phyloP scores from a whole-genome alignment of 305 asterid species.

The Rubia occidens region DNA sequence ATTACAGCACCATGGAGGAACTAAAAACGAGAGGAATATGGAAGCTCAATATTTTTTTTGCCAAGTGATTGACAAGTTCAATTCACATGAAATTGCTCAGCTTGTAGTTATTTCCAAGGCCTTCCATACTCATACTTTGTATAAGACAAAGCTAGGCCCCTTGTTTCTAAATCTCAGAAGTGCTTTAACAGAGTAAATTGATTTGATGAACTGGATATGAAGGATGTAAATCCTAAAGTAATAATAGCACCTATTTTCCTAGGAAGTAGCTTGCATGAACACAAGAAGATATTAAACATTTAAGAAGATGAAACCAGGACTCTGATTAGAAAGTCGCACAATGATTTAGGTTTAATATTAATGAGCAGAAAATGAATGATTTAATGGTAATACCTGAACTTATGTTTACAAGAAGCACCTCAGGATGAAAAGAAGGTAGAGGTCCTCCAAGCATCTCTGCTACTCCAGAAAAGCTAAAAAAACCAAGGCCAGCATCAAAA shows the following conservation, averaged over 20 bases:
- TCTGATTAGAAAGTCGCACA: neutral
- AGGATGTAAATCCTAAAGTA: neutral
- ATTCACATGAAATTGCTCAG: neutral
- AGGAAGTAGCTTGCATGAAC: neutral
- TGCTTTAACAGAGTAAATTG: neutral
- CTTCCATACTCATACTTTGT: neutral
- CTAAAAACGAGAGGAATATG: neutral
- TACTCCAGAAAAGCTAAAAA: conserved; percentile 66
- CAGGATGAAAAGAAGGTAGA: conserved; percentile 70
- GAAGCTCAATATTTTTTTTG: neutral
- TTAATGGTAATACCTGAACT: conserved; percentile 52
- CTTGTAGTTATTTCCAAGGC: conserved; percentile 1
- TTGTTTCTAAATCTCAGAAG: neutral
- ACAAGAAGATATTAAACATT: neutral
- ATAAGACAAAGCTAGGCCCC: neutral
- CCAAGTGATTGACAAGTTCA: neutral
- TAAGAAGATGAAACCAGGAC: neutral
- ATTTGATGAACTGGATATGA: neutral
- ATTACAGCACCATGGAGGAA: too few relatives aligned
- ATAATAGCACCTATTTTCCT: neutral
- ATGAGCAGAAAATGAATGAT: neutral
- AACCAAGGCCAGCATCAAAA: conserved; percentile 27
- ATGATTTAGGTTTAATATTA: neutral
- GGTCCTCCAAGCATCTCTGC: conserved; percentile 72
- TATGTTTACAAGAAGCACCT: conserved; percentile 59